phyloP scores from a whole-genome alignment of 2,329 filamentous ascomycete genomes.

The Cladosporium sp. region DNA sequence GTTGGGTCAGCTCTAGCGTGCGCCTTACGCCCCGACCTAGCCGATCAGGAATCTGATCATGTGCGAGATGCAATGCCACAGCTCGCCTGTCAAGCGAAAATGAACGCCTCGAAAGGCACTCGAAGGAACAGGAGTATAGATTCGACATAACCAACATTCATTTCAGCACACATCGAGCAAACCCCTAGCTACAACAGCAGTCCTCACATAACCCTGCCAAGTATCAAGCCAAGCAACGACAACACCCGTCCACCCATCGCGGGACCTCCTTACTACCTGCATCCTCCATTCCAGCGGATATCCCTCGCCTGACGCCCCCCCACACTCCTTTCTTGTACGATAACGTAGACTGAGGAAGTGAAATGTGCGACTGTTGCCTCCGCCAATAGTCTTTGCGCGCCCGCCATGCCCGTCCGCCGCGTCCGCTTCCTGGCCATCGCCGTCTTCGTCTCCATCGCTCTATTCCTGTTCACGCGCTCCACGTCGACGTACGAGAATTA shows the following conservation, averaged over 20 bases:
- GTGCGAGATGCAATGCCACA: too few relatives aligned
- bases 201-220: neutral
- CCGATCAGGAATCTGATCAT: too few relatives aligned
- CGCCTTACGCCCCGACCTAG: too few relatives aligned
- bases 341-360: neutral
- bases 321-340: neutral
- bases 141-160: too few relatives aligned
- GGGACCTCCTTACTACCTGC: slow-evolving; percentile 4
- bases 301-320: neutral
- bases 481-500: slow-evolving; percentile 8
- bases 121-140: too few relatives aligned
- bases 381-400: neutral
- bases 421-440: slow-evolving; percentile 21
- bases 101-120: too few relatives aligned
- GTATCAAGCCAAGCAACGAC: slow-evolving; percentile 9
- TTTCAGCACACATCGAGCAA: too few relatives aligned
- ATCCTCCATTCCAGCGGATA: slow-evolving; percentile 3
- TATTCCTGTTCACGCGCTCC: slow-evolving; percentile 22
- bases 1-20: too few relatives aligned
- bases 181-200: too few relatives aligned
- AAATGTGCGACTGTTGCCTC: too few relatives aligned
- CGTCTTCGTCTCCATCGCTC: slow-evolving; percentile 20
- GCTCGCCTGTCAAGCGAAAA: too few relatives aligned
- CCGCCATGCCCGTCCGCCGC: slow-evolving; percentile 20
- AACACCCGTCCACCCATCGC: neutral